Evolutionary conservation across 2,329 filamentous ascomycete genomes (phyloP), one percentile per base, ranked within the genome.

Genomic region (Bipolaris zeicola): DNA sequence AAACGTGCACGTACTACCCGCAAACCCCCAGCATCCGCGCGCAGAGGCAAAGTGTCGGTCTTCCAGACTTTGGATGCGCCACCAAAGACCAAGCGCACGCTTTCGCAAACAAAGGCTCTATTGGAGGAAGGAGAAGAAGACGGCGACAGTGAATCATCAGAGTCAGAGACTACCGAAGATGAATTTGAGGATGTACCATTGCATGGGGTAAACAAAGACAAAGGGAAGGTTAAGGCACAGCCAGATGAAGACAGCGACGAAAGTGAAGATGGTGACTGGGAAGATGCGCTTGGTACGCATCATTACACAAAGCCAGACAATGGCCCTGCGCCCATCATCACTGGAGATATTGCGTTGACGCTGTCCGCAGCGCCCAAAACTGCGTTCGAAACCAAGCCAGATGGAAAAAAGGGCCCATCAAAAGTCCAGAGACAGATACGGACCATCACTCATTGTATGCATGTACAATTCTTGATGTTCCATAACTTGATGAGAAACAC

Each of bases 401-500:
- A 88, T n/a, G 76, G 78, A 16, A 96, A 91, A 76, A 96, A 94
- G 71, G 93, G 92, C 0, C 90, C 91, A 0, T 89, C 90, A 2
- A 96, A 96, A 76, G 86, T 89, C 26, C 92, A 97, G 71, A 86
- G 91, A 49, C 85, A 87, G 58, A 89, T 94, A 53, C 85, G 95
- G 24, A 84, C 88, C 33, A 83, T 87, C 3, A 92, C 92, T 0
- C 95, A 99, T 75, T 90, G 91, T 65, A 83, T 96, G 64, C 95
- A 99, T 75, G 92, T 98, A 1, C 88, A 96, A 72, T 85, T 87
- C 50, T 80, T 99, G 14, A 83, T 99, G 57, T 97, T 89, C 83
- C 93, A 98, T 73, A 98, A 98, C 70, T 85, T 91, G 0, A 77
- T 95, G 13, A 86, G 75, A 11, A 77, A 77, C 52, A 62, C 64